Base-by-base conservation (phyloP, 192 early-diverging fungal species). In the Umbelopsis sp. region DNA sequence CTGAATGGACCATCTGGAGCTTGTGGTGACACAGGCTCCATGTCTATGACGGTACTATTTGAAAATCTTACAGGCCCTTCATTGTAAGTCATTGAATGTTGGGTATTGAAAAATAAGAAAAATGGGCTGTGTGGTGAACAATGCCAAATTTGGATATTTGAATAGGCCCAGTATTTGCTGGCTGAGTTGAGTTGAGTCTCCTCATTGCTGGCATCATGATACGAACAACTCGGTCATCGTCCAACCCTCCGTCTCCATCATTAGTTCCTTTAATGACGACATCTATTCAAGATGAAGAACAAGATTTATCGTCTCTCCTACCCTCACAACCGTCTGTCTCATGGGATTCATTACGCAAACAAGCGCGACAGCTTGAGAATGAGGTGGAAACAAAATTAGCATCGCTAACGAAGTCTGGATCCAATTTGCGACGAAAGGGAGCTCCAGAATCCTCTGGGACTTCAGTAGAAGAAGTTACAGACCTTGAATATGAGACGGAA, bases 281-380 rank as follows among this genome's bases (percentile, higher is more conserved):
- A 32, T 44, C 41, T 14, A 25, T 69, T 45, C 49, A 65, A 21
- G 73, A 74, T 65, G 72, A 73, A 41, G 73, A 71, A 45, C 41
- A 65, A 21, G 71, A 69, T 67, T n/a, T 72, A n/a, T 77, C 71
- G 4, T 62, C 56, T n/a, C 17, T 62, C 11, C n/a, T 56, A 4
- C 24, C 38, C 14, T 54, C 56, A 54, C 43, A 51, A 29, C 56
- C 56, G 16, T 52, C 62, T 14, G 32, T 66, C 2, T 72, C 82
- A 1, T 94, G 92, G 92, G 92, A 94, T 49, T 71, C 73, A 5
- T 73, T 94, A 49, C 84, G 91, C 43, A 87, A 87, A 65, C 88
- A 93, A 41, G 91, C 88, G 14, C 82, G 92, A 49, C 83, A 85
- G 29, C 76, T 94, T 17, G 91, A 93, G 73, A 88, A 83, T 72